Conservation (phyloP, 441 rosid genomes). For the Aleurites moluccanus region DNA sequence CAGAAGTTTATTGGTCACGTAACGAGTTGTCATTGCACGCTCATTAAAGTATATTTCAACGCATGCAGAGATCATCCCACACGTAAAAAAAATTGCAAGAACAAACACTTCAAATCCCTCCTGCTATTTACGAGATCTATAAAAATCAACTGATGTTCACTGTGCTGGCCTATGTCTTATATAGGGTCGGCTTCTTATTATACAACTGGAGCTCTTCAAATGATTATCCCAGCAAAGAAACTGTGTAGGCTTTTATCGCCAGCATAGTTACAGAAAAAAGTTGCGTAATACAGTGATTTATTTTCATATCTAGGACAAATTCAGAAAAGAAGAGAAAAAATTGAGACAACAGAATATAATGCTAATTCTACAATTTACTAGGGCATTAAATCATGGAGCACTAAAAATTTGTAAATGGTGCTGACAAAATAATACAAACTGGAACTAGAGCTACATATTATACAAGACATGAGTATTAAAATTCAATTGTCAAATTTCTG, state of each 20-base stretch:
- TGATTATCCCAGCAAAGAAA: neutral
- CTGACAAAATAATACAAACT: constrained; percentile 21
- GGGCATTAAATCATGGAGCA: too few species aligned
- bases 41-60: neutral
- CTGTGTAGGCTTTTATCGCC: neutral
- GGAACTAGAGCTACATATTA: constrained; percentile 27
- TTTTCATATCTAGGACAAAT: constrained; percentile 1
- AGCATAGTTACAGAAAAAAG: neutral
- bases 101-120: neutral
- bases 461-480: constrained; percentile 25
- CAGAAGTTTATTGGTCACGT: neutral
- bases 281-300: neutral
- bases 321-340: neutral
- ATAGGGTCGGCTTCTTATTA: neutral
- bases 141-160: neutral
- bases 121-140: neutral
- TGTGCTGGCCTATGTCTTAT: neutral
- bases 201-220: neutral
- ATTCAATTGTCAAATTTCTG: constrained; percentile 21
- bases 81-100: neutral
- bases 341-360: neutral
- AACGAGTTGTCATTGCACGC: neutral
- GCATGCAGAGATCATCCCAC: neutral
- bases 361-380: constrained; percentile 18
- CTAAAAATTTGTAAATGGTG: constrained; percentile 13